Percentiles rank a stretch among this genome's conserved stretches.
These are phyloP conservation scores for Penicillium cosmopolitanum DNA, from an alignment of 495 filamentous ascomycete genomes.

Conservation along the genomic window DNA sequence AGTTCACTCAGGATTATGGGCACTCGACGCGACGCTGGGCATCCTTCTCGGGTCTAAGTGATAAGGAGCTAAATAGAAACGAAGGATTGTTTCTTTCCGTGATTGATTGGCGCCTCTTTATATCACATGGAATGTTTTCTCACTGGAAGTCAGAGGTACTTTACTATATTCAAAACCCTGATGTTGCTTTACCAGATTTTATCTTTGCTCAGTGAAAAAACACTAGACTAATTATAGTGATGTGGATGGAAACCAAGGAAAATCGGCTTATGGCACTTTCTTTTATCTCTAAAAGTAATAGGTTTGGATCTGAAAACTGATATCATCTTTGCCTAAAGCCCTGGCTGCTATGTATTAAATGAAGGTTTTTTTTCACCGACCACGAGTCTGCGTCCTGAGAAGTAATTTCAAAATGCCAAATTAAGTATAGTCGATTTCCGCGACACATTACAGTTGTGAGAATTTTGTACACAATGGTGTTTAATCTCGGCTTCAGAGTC, in stretches of 20 bases:
- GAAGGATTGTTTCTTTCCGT: no score
- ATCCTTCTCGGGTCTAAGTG: no score
- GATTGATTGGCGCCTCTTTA: no score
- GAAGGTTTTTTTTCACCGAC: neutral
- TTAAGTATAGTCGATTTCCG: no score
- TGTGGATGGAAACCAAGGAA: neutral
- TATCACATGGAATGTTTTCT: neutral
- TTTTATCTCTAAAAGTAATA: neutral
- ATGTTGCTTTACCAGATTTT: neutral
- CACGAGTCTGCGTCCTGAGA: neutral
- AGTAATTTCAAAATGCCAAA: no score
- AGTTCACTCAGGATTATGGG: no score
- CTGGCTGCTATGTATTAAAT: neutral
- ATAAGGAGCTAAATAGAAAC: no score
- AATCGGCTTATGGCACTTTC: neutral
- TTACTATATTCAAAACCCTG: neutral
- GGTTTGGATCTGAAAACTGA: neutral
- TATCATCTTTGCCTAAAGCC: neutral
- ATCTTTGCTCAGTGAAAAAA: neutral
- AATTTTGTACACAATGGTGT: no score
- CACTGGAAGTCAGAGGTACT: slow-evolving; percentile 1
- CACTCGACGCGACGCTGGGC: no score
- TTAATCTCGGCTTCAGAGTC: no score
- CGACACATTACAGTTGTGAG: no score
- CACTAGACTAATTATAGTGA: neutral